Conservation (phyloP, 75 land plant genomes). For the Larix kaempferi region DNA sequence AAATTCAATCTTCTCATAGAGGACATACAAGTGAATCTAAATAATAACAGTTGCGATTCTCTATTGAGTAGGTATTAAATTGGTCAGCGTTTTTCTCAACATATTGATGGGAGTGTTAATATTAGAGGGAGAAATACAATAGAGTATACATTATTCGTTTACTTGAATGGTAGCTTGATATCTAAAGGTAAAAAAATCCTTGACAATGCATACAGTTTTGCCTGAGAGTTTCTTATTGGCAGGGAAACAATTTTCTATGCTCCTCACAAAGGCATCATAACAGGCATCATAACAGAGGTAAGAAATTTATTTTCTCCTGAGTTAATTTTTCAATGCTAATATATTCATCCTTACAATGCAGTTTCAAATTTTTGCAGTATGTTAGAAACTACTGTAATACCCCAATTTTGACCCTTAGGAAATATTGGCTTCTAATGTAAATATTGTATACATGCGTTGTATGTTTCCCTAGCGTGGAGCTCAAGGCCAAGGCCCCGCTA, state of each 20-base stretch:
- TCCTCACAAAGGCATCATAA: constrained; percentile 45
- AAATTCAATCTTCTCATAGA: background rate
- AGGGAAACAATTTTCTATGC: constrained; percentile 84
- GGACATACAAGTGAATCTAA: constrained; percentile 3
- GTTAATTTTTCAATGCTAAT: background rate
- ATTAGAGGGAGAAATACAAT: constrained; percentile 60
- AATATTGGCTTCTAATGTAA: too few relatives aligned
- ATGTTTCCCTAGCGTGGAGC: too few relatives aligned
- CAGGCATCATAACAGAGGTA: constrained; percentile 73
- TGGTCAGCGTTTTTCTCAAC: constrained; percentile 85
- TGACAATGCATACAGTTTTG: constrained; percentile 10
- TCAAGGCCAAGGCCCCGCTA: too few relatives aligned
- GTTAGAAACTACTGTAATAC: too few relatives aligned
- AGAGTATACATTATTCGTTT: constrained; percentile 77
- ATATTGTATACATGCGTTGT: too few relatives aligned
- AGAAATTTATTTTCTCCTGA: background rate
- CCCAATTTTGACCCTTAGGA: too few relatives aligned
- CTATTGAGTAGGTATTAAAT: constrained; percentile 57
- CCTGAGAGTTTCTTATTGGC: constrained; percentile 42
- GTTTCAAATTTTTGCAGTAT: background rate
- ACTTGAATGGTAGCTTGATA: constrained; percentile 54
- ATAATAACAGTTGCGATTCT: background rate
- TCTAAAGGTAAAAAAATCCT: constrained; percentile 25
- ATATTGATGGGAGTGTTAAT: constrained; percentile 90
- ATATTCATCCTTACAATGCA: background rate